These are phyloP conservation scores for Paecilomyces variotii DNA, from an alignment of 2,329 filamentous ascomycete species.

Conservation along the genomic window DNA sequence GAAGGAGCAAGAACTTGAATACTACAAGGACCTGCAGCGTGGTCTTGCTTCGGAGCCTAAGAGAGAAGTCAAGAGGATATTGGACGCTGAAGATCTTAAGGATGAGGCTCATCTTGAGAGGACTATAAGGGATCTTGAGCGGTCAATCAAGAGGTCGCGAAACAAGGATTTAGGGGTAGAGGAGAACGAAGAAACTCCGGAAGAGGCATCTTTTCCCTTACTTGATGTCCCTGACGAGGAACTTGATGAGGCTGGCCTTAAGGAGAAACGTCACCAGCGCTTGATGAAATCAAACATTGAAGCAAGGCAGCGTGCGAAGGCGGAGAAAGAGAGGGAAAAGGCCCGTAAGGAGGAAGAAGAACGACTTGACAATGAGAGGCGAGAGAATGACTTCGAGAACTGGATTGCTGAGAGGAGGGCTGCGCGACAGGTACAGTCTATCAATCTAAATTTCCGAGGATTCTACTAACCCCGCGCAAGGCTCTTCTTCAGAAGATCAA, in stretches of 20 bases:
- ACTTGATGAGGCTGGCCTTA: slow-evolving; percentile 81
- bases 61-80: slow-evolving; percentile 77
- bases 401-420: slow-evolving; percentile 80
- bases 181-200: slow-evolving; percentile 66
- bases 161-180: slow-evolving; percentile 91
- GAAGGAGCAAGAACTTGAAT: slow-evolving; percentile 92
- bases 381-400: slow-evolving; percentile 72
- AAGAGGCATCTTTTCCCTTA: slow-evolving; percentile 76
- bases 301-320: slow-evolving; percentile 84
- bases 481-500: slow-evolving; percentile 76
- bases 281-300: slow-evolving; percentile 93
- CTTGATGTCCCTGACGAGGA: slow-evolving; percentile 86
- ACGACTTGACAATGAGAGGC: slow-evolving; percentile 71
- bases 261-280: slow-evolving; percentile 86
- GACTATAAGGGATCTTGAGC: slow-evolving; percentile 80
- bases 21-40: slow-evolving; percentile 75
- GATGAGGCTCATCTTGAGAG: slow-evolving; percentile 82
- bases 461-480: slow-evolving; percentile 28
- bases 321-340: slow-evolving; percentile 89
- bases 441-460: not conserved
- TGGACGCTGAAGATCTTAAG: slow-evolving; percentile 87
- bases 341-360: slow-evolving; percentile 76
- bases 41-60: slow-evolving; percentile 70
- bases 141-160: slow-evolving; percentile 77
- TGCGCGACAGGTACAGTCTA: slow-evolving; percentile 49